Conservation (phyloP, 2,329 filamentous ascomycete species). For the Epichloe brachyelytri region DNA sequence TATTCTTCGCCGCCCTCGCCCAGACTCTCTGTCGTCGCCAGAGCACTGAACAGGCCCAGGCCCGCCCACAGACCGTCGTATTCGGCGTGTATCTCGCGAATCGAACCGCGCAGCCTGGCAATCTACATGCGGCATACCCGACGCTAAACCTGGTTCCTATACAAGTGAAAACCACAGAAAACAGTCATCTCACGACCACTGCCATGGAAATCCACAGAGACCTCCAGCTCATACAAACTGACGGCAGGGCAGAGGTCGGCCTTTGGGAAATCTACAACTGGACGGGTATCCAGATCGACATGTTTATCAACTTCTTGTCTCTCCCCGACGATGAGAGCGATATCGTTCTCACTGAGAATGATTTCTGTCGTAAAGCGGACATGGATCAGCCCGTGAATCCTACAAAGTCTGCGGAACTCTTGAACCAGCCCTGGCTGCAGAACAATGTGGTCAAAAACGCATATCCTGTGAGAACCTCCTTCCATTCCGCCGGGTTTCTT, state of each 20-base stretch:
- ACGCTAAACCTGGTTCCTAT: conserved; percentile 73
- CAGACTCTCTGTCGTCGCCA: conserved; percentile 29
- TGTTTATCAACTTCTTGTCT: conserved; percentile 71
- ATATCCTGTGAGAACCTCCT: conserved; percentile 16
- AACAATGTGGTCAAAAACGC: conserved; percentile 13
- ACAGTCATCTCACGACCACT: conserved; percentile 27
- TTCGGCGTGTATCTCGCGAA: conserved; percentile 81
- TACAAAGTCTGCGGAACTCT: background rate
- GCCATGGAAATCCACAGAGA: conserved; percentile 56
- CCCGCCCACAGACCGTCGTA: conserved; percentile 27
- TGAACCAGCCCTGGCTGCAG: conserved; percentile 7
- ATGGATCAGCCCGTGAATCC: background rate
- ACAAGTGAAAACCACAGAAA: conserved; percentile 29
- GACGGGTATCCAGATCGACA: conserved; percentile 59
- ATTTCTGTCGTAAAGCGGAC: background rate
- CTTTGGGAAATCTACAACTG: conserved; percentile 61
- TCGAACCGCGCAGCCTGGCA: conserved; percentile 40
- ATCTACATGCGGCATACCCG: conserved; percentile 40
- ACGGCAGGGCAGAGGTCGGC: conserved; percentile 41
- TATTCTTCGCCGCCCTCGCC: conserved; percentile 64
- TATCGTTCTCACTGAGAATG: background rate
- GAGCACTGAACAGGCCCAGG: conserved; percentile 2
- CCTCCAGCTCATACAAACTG: conserved; percentile 43
- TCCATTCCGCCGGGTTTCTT: background rate
- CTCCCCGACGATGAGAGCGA: conserved; percentile 22